Percentiles rank a stretch among this genome's conserved stretches.
Conservation (phyloP, 305 asterid species). For the Lippia alba region DNA sequence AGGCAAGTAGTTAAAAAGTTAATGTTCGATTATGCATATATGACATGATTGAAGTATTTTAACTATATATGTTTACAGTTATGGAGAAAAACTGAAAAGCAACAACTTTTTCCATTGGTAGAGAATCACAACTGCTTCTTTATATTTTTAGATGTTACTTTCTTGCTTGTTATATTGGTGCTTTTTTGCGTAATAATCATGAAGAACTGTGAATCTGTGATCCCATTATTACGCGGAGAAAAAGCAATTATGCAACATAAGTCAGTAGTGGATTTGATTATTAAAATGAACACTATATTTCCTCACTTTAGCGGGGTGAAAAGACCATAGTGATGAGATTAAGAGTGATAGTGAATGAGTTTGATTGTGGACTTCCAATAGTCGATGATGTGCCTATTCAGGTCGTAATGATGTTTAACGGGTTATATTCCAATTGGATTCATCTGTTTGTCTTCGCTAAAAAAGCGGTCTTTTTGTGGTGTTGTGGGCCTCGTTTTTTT, state of each 20-base stretch:
- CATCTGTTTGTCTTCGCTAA: slow-evolving; percentile 11
- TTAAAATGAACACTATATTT: slow-evolving; percentile 4
- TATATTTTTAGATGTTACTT: slow-evolving; percentile 9
- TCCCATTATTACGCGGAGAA: slow-evolving; percentile 1
- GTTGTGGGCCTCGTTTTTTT: slow-evolving; percentile 23
- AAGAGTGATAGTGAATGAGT: slow-evolving; percentile 4
- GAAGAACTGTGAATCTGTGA: neutral
- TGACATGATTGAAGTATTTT: slow-evolving; percentile 12
- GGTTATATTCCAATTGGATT: slow-evolving; percentile 19
- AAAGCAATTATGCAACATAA: neutral
- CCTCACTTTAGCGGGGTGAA: slow-evolving; percentile 4
- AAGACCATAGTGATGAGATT: neutral
- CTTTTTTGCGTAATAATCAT: neutral
- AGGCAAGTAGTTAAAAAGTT: slow-evolving; percentile 51
- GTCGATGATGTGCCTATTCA: neutral
- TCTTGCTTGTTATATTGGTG: neutral
- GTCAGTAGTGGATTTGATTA: slow-evolving; percentile 20
- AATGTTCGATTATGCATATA: neutral
- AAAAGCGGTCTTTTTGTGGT: slow-evolving; percentile 3
- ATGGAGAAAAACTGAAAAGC: slow-evolving; percentile 10
- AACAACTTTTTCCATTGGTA: neutral
- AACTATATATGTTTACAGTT: slow-evolving; percentile 14
- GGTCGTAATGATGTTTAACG: slow-evolving; percentile 1
- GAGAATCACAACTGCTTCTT: slow-evolving; percentile 21
- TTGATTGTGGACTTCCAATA: neutral